A percentile compares a stretch with the other conserved stretches of the same genome.
Evolutionary conservation across 495 filamentous ascomycete species (phyloP).

Genomic region (Darksidea phi): DNA sequence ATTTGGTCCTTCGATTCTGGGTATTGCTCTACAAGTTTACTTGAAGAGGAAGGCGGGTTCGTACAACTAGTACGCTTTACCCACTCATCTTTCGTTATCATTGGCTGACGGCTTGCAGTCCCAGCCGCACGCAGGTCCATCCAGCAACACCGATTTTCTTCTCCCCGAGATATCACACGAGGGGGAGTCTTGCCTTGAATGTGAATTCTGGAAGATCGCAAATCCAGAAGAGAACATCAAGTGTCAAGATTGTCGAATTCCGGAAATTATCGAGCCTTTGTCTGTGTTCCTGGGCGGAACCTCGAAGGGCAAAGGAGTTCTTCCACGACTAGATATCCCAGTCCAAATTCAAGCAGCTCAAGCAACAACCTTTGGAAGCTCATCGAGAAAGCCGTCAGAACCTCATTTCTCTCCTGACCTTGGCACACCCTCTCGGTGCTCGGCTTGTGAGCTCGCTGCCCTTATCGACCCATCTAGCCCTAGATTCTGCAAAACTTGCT

Average conservation of each 20-base stretch:
- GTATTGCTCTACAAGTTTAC: constrained; percentile 7
- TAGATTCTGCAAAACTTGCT: constrained; percentile 20
- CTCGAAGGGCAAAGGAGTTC: background rate
- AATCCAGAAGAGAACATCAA: constrained; percentile 18
- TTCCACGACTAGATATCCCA: background rate
- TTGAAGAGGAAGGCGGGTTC: background rate
- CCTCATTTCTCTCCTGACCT: background rate
- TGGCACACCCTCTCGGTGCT: constrained; percentile 19
- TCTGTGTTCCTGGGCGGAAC: background rate
- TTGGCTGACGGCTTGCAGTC: constrained; percentile 1
- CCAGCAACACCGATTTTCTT: constrained; percentile 11
- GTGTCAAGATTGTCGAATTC: constrained; percentile 26
- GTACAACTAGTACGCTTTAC: background rate
- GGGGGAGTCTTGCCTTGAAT: constrained; percentile 14
- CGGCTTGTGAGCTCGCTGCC: constrained; percentile 31
- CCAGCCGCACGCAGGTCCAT: background rate
- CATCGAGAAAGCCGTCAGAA: background rate
- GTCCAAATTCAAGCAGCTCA: background rate
- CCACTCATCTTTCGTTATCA: background rate
- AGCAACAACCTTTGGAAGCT: background rate
- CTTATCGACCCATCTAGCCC: constrained; percentile 16
- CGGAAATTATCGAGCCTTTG: constrained; percentile 14
- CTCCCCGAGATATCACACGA: constrained; percentile 17
- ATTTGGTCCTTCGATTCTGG: constrained; percentile 34
- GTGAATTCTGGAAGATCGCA: constrained; percentile 26